Percentiles rank a stretch among this genome's conserved stretches.
These are phyloP conservation scores for Talaromyces islandicus DNA, from an alignment of 2,329 filamentous ascomycete genomes.

Conservation along the genomic window DNA sequence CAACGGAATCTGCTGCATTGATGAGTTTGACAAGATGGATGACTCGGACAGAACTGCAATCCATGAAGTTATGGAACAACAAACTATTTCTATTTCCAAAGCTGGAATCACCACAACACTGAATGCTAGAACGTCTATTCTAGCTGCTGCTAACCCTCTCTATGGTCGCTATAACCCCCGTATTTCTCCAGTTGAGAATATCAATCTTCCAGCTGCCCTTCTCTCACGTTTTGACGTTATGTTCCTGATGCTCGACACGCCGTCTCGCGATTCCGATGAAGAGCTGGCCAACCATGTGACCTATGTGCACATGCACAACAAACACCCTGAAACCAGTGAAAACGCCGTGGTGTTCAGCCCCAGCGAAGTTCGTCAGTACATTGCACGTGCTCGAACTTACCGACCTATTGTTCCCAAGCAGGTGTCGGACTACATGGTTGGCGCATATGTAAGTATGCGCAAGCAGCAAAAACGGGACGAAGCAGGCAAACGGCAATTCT, in stretches of 20 bases:
- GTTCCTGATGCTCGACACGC: slow-evolving; percentile 94
- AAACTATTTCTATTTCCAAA: slow-evolving; percentile 79
- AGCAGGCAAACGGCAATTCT: slow-evolving; percentile 84
- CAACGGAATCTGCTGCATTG: slow-evolving; percentile 60
- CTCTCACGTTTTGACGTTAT: slow-evolving; percentile 96
- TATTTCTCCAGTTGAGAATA: slow-evolving; percentile 96
- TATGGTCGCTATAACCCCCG: slow-evolving; percentile 98
- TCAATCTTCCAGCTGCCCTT: slow-evolving; percentile 95
- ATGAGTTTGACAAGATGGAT: slow-evolving; percentile 65
- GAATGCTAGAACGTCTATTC: slow-evolving; percentile 91
- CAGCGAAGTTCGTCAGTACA: slow-evolving; percentile 90
- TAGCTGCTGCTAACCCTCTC: slow-evolving; percentile 92
- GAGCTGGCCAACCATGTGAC: slow-evolving; percentile 93
- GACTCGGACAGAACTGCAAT: slow-evolving; percentile 72
- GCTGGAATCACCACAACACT: slow-evolving; percentile 95
- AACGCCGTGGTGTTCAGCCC: slow-evolving; percentile 76
- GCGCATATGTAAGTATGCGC: slow-evolving; percentile 91
- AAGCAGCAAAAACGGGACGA: slow-evolving; percentile 89
- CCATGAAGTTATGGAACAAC: slow-evolving; percentile 84
- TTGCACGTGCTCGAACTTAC: slow-evolving; percentile 85
- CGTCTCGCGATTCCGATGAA: slow-evolving; percentile 80
- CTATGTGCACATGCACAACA: slow-evolving; percentile 94
- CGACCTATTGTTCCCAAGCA: slow-evolving; percentile 76
- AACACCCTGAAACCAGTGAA: slow-evolving; percentile 71
- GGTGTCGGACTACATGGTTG: slow-evolving; percentile 93